Conservation (phyloP, 441 rosid genomes). For the Daphne laureola region DNA sequence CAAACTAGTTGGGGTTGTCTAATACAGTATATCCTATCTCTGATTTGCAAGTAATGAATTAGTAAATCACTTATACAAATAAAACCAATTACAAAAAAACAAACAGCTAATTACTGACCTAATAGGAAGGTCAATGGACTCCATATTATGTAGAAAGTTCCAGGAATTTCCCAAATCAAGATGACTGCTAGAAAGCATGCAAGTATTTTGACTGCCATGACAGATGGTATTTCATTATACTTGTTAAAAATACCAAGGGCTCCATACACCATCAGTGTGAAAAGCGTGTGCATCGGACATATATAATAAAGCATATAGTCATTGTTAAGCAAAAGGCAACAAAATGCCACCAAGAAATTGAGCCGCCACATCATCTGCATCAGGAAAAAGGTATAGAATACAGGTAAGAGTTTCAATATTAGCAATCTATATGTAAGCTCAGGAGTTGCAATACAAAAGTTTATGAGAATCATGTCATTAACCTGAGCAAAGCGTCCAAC, state of each 20-base stretch:
- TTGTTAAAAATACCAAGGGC: constrained; percentile 84
- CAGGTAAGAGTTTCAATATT: constrained; percentile 7
- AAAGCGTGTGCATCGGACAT: constrained; percentile 98
- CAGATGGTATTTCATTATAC: constrained; percentile 83
- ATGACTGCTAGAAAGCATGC: constrained; percentile 84
- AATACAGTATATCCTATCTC: no score
- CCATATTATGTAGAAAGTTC: constrained; percentile 84
- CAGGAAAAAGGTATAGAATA: constrained; percentile 21
- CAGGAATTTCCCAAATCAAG: constrained; percentile 93
- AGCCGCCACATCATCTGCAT: constrained; percentile 99
- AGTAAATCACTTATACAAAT: not conserved
- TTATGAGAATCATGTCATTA: constrained; percentile 1
- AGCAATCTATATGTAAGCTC: not conserved
- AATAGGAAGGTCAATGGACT: constrained; percentile 71
- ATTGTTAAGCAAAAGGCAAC: constrained; percentile 87
- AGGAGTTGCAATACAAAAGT: constrained; percentile 8
- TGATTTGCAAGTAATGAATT: not conserved
- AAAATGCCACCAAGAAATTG: constrained; percentile 82
- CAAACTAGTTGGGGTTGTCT: not conserved
- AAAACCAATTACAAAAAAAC: constrained; percentile 1
- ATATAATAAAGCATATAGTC: constrained; percentile 93
- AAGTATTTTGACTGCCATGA: constrained; percentile 74
- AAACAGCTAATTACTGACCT: constrained; percentile 39
- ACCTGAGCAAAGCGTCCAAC: constrained; percentile 92
- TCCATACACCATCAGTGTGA: constrained; percentile 96